Evolutionary conservation across 306 rosid species (phyloP), one percentile per base, ranked within the genome.

Genomic region (Dryas octopetala): DNA sequence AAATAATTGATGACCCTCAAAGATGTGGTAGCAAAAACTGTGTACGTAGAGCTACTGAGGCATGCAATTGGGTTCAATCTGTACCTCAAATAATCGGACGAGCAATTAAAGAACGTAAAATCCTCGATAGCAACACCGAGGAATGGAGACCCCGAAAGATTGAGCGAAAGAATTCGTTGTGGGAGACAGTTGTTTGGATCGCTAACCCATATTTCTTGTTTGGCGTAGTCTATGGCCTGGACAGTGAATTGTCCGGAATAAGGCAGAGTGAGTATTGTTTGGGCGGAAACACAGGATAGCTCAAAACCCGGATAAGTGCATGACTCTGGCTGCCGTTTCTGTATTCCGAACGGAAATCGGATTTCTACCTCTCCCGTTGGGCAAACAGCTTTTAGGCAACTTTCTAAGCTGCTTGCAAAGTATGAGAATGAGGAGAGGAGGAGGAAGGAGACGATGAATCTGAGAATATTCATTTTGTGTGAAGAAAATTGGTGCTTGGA

Each of bases 181-280:
- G 98, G 88, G 44, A 93, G 92, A 68, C 98, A 93, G 19, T 66
- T 74, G 26, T 82, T 60, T 23, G 96, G 98, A 74, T 93, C 98
- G 67, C 87, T 93, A 5, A 91, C 32, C 85, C 87, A 81, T 5
- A 93, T 26, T 75, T 93, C 82, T 58, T 93, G 98, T 3, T 74
- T 9, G 4, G 75, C 60, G 28, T 93, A 93, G 76, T 91, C 86
- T 82, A 93, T 89, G 6, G 3, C 58, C 49, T 79, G 81, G 70
- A 93, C 83, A 1, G 16, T 80, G 78, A 93, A 83, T 2, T 85
- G 53, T 48, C 78, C 87, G 0, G 85, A 77, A 28, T 70, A 1
- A 7, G 91, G 95, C 14, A 93, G 85, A 26, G 79, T 83, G 15
- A 93, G 79, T 0, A 85, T 70, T 62, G 95, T 89, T 72, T 89